Conservation (phyloP, 2,329 filamentous ascomycete genomes). For the Penicillium carneum region DNA sequence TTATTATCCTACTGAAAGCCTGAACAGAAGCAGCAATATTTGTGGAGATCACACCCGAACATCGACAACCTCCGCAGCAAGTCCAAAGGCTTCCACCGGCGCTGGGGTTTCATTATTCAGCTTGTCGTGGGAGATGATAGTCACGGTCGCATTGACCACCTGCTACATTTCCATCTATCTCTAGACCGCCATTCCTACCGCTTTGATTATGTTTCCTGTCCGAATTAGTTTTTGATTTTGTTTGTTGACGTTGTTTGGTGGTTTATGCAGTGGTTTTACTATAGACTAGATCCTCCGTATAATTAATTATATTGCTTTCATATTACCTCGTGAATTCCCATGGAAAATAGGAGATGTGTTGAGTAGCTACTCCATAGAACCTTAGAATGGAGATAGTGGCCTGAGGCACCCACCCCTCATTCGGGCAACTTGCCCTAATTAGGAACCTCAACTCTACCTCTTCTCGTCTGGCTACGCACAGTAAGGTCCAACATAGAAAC, state of each 20-base stretch:
- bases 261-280: conserved; percentile 1
- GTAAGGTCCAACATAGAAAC: not conserved
- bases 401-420: no score
- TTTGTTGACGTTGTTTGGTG: not conserved
- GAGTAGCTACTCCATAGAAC: no score
- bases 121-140: conserved; percentile 6
- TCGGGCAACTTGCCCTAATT: no score
- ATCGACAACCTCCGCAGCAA: conserved; percentile 13
- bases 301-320: not conserved
- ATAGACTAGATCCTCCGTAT: conserved; percentile 6
- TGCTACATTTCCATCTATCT: conserved; percentile 1
- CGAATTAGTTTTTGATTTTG: not conserved
- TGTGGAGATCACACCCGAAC: conserved; percentile 10
- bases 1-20: conserved; percentile 23
- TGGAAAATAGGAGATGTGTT: not conserved
- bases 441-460: no score
- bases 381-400: no score
- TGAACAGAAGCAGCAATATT: conserved; percentile 18
- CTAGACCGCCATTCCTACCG: not conserved
- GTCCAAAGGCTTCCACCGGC: conserved; percentile 10
- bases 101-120: not conserved
- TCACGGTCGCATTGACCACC: not conserved
- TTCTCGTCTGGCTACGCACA: no score
- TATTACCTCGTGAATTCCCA: not conserved
- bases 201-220: not conserved